Evolutionary conservation across 208 protist genomes (phyloP).

Genomic region (Naegleria fowleri): DNA sequence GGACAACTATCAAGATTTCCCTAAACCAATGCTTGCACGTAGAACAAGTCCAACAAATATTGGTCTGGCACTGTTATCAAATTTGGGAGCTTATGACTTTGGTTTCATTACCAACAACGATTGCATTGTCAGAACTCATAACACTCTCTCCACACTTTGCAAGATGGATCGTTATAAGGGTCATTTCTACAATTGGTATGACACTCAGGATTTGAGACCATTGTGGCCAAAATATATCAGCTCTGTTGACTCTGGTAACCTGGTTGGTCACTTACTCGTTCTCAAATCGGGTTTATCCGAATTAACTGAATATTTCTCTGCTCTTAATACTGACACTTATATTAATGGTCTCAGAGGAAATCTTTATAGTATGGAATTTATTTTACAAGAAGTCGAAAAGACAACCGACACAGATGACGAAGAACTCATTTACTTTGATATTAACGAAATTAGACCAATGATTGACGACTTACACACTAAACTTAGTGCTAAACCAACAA

Average conservation of each 20-base stretch:
- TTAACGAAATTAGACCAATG: not conserved
- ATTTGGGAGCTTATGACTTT: not conserved
- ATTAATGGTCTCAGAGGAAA: not conserved
- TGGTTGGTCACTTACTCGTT: constrained; percentile 17
- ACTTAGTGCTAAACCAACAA: not conserved
- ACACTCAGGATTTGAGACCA: constrained; percentile 20
- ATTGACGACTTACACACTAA: not conserved
- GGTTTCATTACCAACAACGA: not conserved
- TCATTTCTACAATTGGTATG: constrained; percentile 29
- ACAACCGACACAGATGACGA: not conserved
- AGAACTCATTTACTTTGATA: not conserved
- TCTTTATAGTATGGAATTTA: not conserved
- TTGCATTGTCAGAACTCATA: not conserved
- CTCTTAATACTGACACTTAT: not conserved
- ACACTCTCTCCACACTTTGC: not conserved
- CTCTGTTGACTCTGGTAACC: constrained; percentile 19
- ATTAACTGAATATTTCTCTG: not conserved
- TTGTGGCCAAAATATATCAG: not conserved
- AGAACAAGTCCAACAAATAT: constrained; percentile 24
- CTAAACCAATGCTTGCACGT: constrained; percentile 12
- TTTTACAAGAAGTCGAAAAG: not conserved
- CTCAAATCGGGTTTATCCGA: not conserved
- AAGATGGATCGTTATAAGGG: constrained; percentile 26
- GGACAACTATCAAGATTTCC: constrained; percentile 26
- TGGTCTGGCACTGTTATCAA: not conserved